Percentiles rank a stretch among this genome's conserved stretches.
Conservation (phyloP, 345 rosid species). For the Hevea brasiliensis region DNA sequence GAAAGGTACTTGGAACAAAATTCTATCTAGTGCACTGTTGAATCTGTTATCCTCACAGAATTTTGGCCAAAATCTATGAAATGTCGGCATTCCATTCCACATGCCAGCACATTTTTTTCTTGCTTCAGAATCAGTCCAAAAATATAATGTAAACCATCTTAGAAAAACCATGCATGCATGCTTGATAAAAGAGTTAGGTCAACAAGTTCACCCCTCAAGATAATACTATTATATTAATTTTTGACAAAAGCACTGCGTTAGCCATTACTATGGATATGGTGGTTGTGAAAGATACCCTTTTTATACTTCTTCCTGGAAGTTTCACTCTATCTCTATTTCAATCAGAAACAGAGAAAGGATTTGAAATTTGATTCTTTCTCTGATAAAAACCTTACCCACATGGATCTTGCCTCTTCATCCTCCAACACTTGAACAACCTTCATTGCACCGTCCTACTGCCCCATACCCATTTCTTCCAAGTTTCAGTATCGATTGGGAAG, state of each 20-base stretch:
- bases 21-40: background rate
- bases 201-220: background rate
- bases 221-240: background rate
- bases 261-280: slow-evolving; percentile 34
- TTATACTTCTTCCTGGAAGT: slow-evolving; percentile 35
- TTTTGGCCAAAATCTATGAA: slow-evolving; percentile 7
- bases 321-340: slow-evolving; percentile 24
- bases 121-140: background rate
- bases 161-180: background rate
- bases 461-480: slow-evolving; percentile 9
- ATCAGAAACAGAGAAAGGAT: background rate
- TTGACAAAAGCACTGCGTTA: slow-evolving; percentile 13
- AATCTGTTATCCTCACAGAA: background rate
- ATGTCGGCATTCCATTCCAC: slow-evolving; percentile 6
- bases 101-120: background rate
- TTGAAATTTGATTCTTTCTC: slow-evolving; percentile 18
- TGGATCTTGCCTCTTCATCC: slow-evolving; percentile 39
- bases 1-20: background rate
- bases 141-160: background rate
- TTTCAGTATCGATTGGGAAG: background rate
- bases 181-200: background rate
- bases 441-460: slow-evolving; percentile 26
- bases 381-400: slow-evolving; percentile 21
- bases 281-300: slow-evolving; percentile 27
- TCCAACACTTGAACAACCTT: slow-evolving; percentile 29